These are phyloP conservation scores for Paxillus rubicundulus DNA, from an alignment of 768 basidiomycete genomes.

Conservation along the genomic window DNA sequence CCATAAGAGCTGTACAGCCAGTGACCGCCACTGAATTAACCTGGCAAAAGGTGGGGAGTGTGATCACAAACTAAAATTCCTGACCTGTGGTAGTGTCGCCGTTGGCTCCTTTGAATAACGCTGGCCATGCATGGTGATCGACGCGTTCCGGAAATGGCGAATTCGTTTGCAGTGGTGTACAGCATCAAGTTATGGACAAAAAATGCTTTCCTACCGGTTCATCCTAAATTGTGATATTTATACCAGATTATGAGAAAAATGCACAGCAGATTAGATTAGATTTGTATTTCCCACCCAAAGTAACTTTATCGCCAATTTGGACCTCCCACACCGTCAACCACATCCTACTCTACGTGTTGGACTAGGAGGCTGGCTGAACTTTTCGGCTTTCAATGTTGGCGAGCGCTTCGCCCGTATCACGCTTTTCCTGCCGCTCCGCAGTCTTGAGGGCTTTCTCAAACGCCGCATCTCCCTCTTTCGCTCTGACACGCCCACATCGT, in stretches of 20 bases:
- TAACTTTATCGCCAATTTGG: not conserved
- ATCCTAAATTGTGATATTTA: too few species aligned
- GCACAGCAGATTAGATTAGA: not conserved
- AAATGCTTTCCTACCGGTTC: too few species aligned
- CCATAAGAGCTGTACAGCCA: too few species aligned
- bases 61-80: too few species aligned
- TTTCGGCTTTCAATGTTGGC: constrained; percentile 20
- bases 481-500: not conserved
- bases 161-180: too few species aligned
- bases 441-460: constrained; percentile 9
- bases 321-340: not conserved
- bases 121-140: too few species aligned
- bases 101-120: too few species aligned
- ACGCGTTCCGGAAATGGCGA: too few species aligned
- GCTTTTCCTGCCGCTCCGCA: constrained; percentile 19
- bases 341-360: not conserved
- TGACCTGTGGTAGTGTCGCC: too few species aligned
- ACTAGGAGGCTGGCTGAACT: not conserved
- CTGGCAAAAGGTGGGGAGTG: too few species aligned
- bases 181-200: too few species aligned
- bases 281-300: not conserved
- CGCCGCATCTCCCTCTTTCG: constrained; percentile 1
- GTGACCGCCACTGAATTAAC: too few species aligned
- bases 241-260: not conserved
- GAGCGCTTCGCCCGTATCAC: constrained; percentile 10